Evolutionary conservation across 441 rosid species (phyloP).

Genomic region (Erodium chrysanthum): DNA sequence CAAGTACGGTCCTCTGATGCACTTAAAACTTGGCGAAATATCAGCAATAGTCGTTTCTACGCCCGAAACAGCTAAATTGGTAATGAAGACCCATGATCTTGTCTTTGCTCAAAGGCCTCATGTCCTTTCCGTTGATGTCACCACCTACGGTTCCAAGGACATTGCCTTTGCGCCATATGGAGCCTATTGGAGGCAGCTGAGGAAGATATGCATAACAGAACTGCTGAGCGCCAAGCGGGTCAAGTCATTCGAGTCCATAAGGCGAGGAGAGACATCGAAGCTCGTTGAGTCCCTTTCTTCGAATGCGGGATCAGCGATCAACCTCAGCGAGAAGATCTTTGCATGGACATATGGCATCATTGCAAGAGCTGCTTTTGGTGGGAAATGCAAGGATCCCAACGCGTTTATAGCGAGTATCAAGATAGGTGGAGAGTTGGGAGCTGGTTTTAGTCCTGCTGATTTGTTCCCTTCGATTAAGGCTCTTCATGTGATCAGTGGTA

Average conservation of each 20-base stretch:
- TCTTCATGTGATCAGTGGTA: conserved; percentile 16
- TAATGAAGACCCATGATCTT: conserved; percentile 21
- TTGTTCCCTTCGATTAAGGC: conserved; percentile 21
- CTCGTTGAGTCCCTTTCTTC: conserved; percentile 7
- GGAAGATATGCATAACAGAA: conserved; percentile 21
- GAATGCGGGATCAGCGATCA: conserved; percentile 3
- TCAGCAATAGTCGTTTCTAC: conserved; percentile 17
- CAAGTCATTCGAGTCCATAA: conserved; percentile 15
- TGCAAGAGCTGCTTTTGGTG: conserved; percentile 20
- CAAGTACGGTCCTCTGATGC: conserved; percentile 23
- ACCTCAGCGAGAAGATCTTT: conserved; percentile 9
- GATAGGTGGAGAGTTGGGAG: neutral
- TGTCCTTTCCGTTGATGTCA: neutral
- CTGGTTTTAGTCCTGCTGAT: conserved; percentile 20
- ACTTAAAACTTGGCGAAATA: conserved; percentile 25
- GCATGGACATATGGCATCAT: conserved; percentile 1
- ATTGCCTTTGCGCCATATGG: conserved; percentile 20
- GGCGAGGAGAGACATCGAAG: conserved; percentile 18
- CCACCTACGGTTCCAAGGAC: conserved; percentile 11
- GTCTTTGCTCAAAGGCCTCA: conserved; percentile 18
- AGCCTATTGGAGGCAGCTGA: conserved; percentile 22
- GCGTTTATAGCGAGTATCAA: conserved; percentile 12
- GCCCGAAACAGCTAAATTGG: conserved; percentile 20
- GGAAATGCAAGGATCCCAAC: conserved; percentile 8
- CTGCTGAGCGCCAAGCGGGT: conserved; percentile 17